These are phyloP conservation scores for Citrus medica DNA, from an alignment of 345 rosid genomes.

Conservation along the genomic window DNA sequence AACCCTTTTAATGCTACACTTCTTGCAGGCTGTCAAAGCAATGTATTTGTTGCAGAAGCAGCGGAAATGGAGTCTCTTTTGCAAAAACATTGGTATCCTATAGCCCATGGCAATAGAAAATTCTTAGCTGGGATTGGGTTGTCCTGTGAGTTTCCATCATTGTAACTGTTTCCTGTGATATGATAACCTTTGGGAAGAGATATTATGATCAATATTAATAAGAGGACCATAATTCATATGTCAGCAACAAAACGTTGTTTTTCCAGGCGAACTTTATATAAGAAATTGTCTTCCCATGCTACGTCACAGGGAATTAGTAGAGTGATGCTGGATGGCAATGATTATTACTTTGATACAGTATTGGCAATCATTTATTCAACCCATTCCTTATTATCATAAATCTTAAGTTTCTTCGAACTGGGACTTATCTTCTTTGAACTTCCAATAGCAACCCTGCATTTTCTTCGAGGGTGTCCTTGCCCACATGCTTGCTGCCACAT, in stretches of 20 bases:
- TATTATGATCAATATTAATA: background rate
- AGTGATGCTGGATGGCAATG: background rate
- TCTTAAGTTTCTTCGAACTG: background rate
- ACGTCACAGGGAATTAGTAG: background rate
- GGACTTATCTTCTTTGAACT: background rate
- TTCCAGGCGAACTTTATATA: background rate
- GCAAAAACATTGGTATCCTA: slow-evolving; percentile 88
- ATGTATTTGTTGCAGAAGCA: slow-evolving; percentile 96
- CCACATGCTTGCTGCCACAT: background rate
- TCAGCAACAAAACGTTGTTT: background rate
- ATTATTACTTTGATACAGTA: background rate
- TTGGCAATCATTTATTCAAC: background rate
- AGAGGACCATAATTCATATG: background rate
- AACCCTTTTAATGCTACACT: slow-evolving; percentile 97
- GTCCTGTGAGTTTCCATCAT: slow-evolving; percentile 59
- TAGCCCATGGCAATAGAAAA: slow-evolving; percentile 95
- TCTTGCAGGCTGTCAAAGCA: slow-evolving; percentile 89
- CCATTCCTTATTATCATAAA: background rate
- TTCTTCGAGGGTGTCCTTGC: background rate
- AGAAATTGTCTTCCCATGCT: background rate
- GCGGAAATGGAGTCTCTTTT: slow-evolving; percentile 98
- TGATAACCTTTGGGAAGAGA: slow-evolving; percentile 1
- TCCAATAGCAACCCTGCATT: background rate
- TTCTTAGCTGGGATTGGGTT: slow-evolving; percentile 74
- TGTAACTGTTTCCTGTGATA: slow-evolving; percentile 1